These are phyloP conservation scores for Neopestalotiopsis sp. DNA, from an alignment of 2,329 filamentous ascomycete species.

Conservation along the genomic window DNA sequence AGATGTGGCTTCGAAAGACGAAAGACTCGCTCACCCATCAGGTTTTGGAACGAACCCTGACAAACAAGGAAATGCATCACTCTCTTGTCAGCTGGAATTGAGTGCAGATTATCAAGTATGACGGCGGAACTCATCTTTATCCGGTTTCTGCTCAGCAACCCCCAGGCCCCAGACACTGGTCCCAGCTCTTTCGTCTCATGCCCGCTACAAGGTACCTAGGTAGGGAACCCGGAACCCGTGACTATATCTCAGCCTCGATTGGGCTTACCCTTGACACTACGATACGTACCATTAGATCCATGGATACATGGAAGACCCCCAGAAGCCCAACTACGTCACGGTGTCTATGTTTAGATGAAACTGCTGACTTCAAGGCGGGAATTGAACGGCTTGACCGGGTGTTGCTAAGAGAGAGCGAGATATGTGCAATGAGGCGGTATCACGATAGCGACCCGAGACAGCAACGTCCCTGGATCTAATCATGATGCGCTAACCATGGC, in stretches of 20 bases:
- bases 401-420: neutral
- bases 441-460: neutral
- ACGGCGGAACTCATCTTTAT: conserved; percentile 1
- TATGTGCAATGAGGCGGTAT: neutral
- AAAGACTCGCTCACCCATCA: neutral
- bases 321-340: conserved; percentile 4
- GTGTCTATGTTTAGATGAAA: conserved; percentile 10
- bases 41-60: neutral
- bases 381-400: neutral
- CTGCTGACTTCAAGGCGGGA: neutral
- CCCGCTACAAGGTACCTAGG: neutral
- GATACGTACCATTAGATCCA: neutral
- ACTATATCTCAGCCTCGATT: conserved; percentile 2
- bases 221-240: neutral
- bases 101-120: neutral
- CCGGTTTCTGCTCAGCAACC: conserved; percentile 1
- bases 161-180: neutral
- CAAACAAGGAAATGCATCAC: neutral
- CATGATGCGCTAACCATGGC: neutral
- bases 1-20: neutral
- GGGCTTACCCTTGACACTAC: neutral
- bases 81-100: neutral
- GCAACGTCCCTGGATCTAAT: neutral
- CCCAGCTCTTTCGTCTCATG: neutral
- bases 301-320: neutral